Evolutionary conservation across 768 basidiomycete species (phyloP), one percentile per base, ranked within the genome.

Genomic region (Mycena rebaudengoi): DNA sequence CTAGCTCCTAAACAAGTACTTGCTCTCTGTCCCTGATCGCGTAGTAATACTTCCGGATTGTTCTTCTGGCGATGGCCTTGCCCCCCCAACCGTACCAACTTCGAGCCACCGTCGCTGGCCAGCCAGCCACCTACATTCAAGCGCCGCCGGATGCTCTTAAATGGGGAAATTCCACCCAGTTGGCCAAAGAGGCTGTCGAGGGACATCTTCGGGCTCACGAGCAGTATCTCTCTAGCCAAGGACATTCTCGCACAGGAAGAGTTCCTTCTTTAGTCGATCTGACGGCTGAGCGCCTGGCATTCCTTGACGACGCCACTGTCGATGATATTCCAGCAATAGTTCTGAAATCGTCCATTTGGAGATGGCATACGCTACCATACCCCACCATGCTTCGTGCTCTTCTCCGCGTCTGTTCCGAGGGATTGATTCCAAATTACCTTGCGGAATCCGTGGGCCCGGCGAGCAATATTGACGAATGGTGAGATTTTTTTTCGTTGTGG

Each of bases 391-490:
- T 44, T 10, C 39, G 53, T 10, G 60, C 35, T 5, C 7, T 62
- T 13, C 21, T 7, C 10, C n/a, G 45, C 11, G 35, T 62, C 21
- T 18, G 16, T 49, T 16, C 16, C 13, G 16, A 28, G 18, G 2
- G 51, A 41, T 11, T 21, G 39, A 23, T 37, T 4, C 43, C 33
- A 18, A 32, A 49, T 1, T 41, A n/a, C 18, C 26, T 26, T 7
- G 21, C 26, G 25, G 44, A 39, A 40, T n/a, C n/a, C n/a, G n/a
- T n/a, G n/a, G 35, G n/a, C 21, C 33, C 40, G 8, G 13, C 16
- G 8, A 46, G 54, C 0, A 20, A 26, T 28, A 50, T 62, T 14
- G 61, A 62, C 26, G 61, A 56, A 62, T 62, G 61, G 61, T 62
- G 20, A 29, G 21, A 2, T 7, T 45, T 50, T 23, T 18, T 4